Evolutionary conservation across 2,329 filamentous ascomycete genomes (phyloP), one percentile per base, ranked within the genome.

Genomic region (Neofusicoccum sp.): DNA sequence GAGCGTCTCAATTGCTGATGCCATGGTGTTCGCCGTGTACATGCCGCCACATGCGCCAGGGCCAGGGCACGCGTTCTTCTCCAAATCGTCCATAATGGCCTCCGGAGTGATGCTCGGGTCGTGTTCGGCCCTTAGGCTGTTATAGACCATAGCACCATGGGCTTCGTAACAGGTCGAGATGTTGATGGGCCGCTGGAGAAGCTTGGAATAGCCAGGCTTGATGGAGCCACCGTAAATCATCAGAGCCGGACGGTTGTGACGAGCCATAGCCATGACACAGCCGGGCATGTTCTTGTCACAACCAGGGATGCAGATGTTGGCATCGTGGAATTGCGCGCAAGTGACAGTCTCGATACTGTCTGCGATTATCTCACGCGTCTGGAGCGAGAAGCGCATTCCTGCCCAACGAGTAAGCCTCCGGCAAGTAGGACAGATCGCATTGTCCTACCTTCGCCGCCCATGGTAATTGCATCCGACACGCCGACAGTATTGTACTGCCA

Each of bases 201-300:
- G 82, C 54, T 85, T 78, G 0, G 89, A 93, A 75, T 91, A 90
- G n/a, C 93, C 93, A 63, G 91, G 91, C 70, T 87, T 86, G 69
- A 96, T 97, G 14, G 91, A 90, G 40, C 93, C 93, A 54, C 93
- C 93, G 73, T 97, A 98, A 62, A 98, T 89, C 92, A 97, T 96
- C 71, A 97, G 80, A 49, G 91, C 95, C 3, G 93, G 93, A 8
- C 93, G 85, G 76, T 97, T 97, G 77, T 96, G 91, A 61, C 93
- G 85, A 12, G 90, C 91, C 70, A 95, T 92, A 0, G 90, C 92
- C 88, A 96, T 96, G 64, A 95, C 82, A 14, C 90, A 89, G 65
- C 93, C 93, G 0, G 93, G 93, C 93, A 97, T 97, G 75, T 97
- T 97, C 84, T 97, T 97, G 79, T 97, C 93, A 74, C 93, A 97